Evolutionary conservation across 768 basidiomycete species (phyloP), one percentile per base, ranked within the genome.

Genomic region (Calocera cornea): DNA sequence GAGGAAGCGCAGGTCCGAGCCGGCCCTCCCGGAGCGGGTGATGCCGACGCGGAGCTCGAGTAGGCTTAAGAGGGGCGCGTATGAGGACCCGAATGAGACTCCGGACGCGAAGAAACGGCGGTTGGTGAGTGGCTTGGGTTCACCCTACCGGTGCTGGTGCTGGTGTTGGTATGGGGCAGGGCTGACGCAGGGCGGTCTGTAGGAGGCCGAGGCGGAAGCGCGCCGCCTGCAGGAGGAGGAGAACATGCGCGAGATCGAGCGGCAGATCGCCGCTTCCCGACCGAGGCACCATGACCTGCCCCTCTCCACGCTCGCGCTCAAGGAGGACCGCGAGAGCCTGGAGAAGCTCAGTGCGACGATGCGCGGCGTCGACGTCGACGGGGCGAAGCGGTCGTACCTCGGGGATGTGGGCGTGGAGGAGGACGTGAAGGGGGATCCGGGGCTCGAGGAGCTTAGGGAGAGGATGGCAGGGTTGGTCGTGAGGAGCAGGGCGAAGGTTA

Each of bases 401-500:
- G 34, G 54, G 70, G 41, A 29, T 19, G 34, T 40, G 67, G 50
- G 64, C 11, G 40, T 67, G 77, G 66, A 70, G 34, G 83, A 86
- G 34, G 74, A 79, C 22, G 76, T 72, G 22, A 84, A 81, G n/a
- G 79, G 66, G 10, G 67, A 70, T 60, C 31, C 41, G n/a, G 54
- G 64, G 63, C 49, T 86, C 0, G 73, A 78, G 17, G 82, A 82
- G 64, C 74, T 93, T 68, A 81, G 81, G 68, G 76, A 83, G 70
- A 83, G 77, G 69, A 77, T 91, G 11, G 74, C 80, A 67, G 76
- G 78, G 34, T 72, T 92, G 74, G 84, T 83, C 68, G 79, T 92
- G n/a, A 80, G 88, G 1, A 83, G 88, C 34, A 81, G 89, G 66
- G 90, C 90, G 16, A 92, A 92, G 75, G 90, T 92, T 8, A 90